These are phyloP conservation scores for Gaeumannomyces tritici DNA, from an alignment of 2,329 filamentous ascomycete genomes.

Conservation along the genomic window DNA sequence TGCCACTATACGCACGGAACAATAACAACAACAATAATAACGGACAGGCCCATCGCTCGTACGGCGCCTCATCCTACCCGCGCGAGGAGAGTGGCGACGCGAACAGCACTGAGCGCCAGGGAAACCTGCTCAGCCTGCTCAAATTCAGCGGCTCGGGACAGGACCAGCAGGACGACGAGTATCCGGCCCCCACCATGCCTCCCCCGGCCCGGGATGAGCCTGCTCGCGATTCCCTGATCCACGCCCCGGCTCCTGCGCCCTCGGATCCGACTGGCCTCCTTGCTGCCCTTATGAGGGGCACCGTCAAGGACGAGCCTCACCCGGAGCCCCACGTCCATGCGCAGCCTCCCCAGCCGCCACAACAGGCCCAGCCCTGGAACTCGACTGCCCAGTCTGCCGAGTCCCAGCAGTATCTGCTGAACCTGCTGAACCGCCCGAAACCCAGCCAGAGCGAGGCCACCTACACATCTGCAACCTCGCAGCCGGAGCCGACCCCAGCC, in stretches of 20 bases:
- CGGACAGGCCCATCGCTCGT: background rate
- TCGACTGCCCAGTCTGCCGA: conserved; percentile 49
- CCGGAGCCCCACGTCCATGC: conserved; percentile 14
- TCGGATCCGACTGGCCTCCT: conserved; percentile 49
- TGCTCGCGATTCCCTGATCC: conserved; percentile 28
- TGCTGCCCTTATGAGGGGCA: conserved; percentile 51
- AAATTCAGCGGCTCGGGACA: conserved; percentile 42
- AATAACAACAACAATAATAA: background rate
- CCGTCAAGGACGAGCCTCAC: conserved; percentile 35
- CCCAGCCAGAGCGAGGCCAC: conserved; percentile 47
- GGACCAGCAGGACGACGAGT: conserved; percentile 1
- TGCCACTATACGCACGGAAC: conserved; percentile 11
- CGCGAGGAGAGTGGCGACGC: background rate
- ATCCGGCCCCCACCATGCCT: conserved; percentile 1
- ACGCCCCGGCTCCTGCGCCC: conserved; percentile 46
- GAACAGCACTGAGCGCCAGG: conserved; percentile 2
- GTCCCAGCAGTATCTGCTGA: conserved; percentile 77
- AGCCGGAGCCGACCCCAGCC: conserved; percentile 23
- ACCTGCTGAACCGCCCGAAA: conserved; percentile 73
- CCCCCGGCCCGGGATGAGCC: conserved; percentile 13
- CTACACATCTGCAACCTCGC: conserved; percentile 16
- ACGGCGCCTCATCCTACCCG: background rate
- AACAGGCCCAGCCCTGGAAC: conserved; percentile 25
- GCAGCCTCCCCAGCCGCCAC: conserved; percentile 13
- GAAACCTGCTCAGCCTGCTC: conserved; percentile 46